Evolutionary conservation across 129 eudicot genomes (phyloP), one percentile per base, ranked within the genome.

Genomic region (Chrysanthemum lavandulifolium): DNA sequence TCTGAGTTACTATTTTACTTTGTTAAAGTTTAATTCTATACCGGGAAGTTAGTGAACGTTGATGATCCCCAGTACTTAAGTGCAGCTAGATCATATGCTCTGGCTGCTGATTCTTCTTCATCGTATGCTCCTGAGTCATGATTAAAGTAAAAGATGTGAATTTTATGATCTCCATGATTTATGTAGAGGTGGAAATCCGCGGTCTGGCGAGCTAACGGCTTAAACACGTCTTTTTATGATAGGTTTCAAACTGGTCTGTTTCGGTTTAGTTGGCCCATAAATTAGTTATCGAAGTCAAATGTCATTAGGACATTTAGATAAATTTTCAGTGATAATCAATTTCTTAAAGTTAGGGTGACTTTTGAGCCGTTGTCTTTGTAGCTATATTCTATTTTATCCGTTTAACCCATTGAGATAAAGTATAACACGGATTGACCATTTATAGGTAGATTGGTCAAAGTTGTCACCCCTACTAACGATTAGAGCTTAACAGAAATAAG

Each of bases 31-130:
- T 48, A 77, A 33, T 16, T 61, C 7, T 67, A 15, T 88, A 90
- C 97, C 59, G 86, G 91, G 40, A 87, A 90, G 61, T 90, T 90
- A 23, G 94, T 90, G 70, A 83, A 81, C 68, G 97, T 87, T 49
- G 94, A 83, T 53, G 89, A 64, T 59, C 97, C 97, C 97, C 97
- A 90, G 65, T 87, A 87, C 86, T 87, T 90, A 0, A 90, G 81
- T 50, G 94, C 97, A 64, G 97, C 97, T 76, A 90, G 84, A 79
- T 90, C 97, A 78, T 90, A 90, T 19, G 97, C 97, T 72, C 91
- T 76, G 16, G 94, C 97, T 77, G 94, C 97, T 57, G 94, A 81
- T 87, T 90, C 97, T 81, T 90, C 97, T 77, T 90, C 91, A 79
- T 90, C 97, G 67, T 87, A 90, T 15, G 96, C 96, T 69, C 96